Percentiles rank a stretch among this genome's conserved stretches.
Evolutionary conservation across 2,329 filamentous ascomycete species (phyloP).

Genomic region (Aspergillus quadrilineatus): DNA sequence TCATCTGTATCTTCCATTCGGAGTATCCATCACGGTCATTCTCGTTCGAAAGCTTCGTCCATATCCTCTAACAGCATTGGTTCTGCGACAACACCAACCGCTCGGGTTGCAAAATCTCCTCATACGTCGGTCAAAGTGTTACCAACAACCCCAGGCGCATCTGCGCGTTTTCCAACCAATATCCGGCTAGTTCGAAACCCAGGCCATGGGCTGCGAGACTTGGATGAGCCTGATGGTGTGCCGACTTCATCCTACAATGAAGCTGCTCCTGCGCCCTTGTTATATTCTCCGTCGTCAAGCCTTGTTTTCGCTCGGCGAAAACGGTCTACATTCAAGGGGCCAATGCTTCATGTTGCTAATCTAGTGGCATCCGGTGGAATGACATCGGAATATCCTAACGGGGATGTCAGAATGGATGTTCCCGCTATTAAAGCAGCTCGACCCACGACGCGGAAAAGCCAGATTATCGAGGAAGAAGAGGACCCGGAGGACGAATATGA

Average conservation of each 20-base stretch:
- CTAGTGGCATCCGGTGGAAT: slow-evolving; percentile 35
- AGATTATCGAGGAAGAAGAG: slow-evolving; percentile 48
- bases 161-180: slow-evolving; percentile 74
- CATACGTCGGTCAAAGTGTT: slow-evolving; percentile 94
- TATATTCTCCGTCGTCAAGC: slow-evolving; percentile 43
- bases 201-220: slow-evolving; percentile 28
- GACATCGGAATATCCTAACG: slow-evolving; percentile 34
- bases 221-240: slow-evolving; percentile 24
- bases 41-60: slow-evolving; percentile 91
- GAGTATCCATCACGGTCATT: slow-evolving; percentile 83
- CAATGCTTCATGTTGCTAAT: slow-evolving; percentile 42
- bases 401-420: slow-evolving; percentile 28
- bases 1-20: slow-evolving; percentile 92
- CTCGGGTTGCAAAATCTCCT: slow-evolving; percentile 68
- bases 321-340: slow-evolving; percentile 47
- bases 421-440: slow-evolving; percentile 22
- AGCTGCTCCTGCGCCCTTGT: slow-evolving; percentile 34
- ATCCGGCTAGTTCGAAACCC: slow-evolving; percentile 72
- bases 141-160: slow-evolving; percentile 77
- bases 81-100: slow-evolving; percentile 66
- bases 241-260: slow-evolving; percentile 40
- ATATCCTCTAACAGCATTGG: slow-evolving; percentile 79
- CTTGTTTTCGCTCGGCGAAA: slow-evolving; percentile 49
- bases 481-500: slow-evolving; percentile 43
- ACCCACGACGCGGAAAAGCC: slow-evolving; percentile 38